Percentiles rank a stretch among this genome's conserved stretches.
Conservation (phyloP, 257 asterid species). For the Sherardia arvensis region DNA sequence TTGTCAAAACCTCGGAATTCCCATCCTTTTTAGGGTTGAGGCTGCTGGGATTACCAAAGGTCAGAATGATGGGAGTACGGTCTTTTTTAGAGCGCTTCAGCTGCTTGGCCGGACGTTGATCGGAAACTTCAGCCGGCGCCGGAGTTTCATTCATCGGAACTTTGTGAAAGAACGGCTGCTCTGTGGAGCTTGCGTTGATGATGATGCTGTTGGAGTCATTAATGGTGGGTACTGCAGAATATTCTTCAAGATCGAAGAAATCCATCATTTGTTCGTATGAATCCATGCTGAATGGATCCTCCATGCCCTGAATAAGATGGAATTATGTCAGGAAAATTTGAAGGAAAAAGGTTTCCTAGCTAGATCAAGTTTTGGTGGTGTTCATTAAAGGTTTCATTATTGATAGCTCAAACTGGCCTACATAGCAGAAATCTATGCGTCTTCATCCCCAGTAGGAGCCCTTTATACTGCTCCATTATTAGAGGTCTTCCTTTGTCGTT, state of each 20-base stretch:
- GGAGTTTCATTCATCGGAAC: background rate
- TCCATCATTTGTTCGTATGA: conserved; percentile 9
- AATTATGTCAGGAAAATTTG: background rate
- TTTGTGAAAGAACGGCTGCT: background rate
- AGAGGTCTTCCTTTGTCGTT: background rate
- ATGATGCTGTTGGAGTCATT: background rate
- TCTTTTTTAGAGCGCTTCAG: background rate
- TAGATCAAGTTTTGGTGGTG: background rate
- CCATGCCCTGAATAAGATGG: conserved; percentile 10
- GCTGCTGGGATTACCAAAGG: conserved; percentile 13
- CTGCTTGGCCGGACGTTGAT: conserved; percentile 4
- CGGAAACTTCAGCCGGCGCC: background rate
- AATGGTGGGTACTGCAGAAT: background rate
- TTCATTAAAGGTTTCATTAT: too few species aligned
- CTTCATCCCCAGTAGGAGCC: too few species aligned
- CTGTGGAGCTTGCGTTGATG: background rate
- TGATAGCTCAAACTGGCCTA: background rate
- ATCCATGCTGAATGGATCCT: conserved; percentile 13
- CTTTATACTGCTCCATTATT: too few species aligned
- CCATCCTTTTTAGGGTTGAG: conserved; percentile 1
- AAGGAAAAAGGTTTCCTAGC: too few species aligned
- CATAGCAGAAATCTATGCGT: background rate
- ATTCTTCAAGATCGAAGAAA: conserved; percentile 5
- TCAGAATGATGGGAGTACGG: conserved; percentile 12
- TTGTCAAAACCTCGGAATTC: conserved; percentile 11